phyloP scores from a whole-genome alignment of 2,329 filamentous ascomycete species.

The Claviceps paspali region DNA sequence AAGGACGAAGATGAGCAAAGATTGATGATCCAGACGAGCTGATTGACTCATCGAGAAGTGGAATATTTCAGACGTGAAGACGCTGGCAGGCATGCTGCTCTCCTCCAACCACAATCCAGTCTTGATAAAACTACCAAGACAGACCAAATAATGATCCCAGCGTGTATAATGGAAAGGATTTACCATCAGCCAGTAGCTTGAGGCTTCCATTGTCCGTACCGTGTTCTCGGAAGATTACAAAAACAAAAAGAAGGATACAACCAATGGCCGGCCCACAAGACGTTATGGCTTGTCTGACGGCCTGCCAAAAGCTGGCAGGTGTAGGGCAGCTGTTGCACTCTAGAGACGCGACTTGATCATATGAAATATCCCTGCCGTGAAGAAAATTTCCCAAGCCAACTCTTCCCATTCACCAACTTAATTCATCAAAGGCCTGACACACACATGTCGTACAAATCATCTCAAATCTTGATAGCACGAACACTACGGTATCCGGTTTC shows the following conservation, averaged over 20 bases:
- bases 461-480: neutral
- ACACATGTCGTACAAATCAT: no score
- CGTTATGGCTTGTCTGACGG: neutral
- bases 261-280: no score
- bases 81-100: neutral
- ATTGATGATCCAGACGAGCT: neutral
- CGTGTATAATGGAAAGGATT: neutral
- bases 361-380: no score
- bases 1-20: neutral
- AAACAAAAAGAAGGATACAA: no score
- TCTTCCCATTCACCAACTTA: no score
- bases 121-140: neutral
- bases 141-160: neutral
- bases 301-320: conserved; percentile 2
- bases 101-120: neutral
- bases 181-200: neutral
- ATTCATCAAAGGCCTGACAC: no score
- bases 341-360: neutral
- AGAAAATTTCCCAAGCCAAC: no score
- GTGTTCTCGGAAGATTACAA: no score
- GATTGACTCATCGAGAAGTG: no score
- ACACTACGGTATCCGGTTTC: neutral
- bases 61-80: neutral
- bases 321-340: conserved; percentile 1
- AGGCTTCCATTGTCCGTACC: no score